These are phyloP conservation scores for Thielaviopsis populi DNA, from an alignment of 2,329 filamentous ascomycete species.

Conservation along the genomic window DNA sequence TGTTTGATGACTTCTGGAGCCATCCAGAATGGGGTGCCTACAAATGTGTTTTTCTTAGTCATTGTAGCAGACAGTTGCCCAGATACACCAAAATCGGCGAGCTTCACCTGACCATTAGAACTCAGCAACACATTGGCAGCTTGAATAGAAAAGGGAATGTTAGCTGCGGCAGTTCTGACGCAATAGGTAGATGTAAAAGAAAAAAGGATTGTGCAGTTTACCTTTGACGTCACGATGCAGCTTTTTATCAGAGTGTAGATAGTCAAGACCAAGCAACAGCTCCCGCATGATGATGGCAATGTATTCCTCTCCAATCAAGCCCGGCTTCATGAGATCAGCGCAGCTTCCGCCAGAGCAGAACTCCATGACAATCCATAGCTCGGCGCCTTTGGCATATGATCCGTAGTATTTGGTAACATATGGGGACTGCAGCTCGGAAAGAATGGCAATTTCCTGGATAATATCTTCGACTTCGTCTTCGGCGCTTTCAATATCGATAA, in stretches of 20 bases:
- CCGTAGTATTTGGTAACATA: slow-evolving; percentile 98
- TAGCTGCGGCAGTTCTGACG: slow-evolving; percentile 8
- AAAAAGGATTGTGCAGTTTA: slow-evolving; percentile 25
- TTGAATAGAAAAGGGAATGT: slow-evolving; percentile 24
- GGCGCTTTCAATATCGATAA: slow-evolving; percentile 97
- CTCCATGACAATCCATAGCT: slow-evolving; percentile 99
- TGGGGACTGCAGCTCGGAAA: slow-evolving; percentile 87
- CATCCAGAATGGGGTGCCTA: slow-evolving; percentile 99
- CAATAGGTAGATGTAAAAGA: neutral
- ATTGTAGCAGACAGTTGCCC: slow-evolving; percentile 93
- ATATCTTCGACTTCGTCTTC: slow-evolving; percentile 99
- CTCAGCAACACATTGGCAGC: slow-evolving; percentile 86
- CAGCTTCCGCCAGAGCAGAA: slow-evolving; percentile 96
- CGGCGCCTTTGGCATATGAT: slow-evolving; percentile 87
- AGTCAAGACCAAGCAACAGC: slow-evolving; percentile 76
- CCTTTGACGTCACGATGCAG: slow-evolving; percentile 93
- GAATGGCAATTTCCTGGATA: slow-evolving; percentile 94
- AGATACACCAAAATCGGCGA: slow-evolving; percentile 94
- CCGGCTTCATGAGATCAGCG: slow-evolving; percentile 88
- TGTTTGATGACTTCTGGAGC: slow-evolving; percentile 97
- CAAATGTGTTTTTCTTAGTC: slow-evolving; percentile 99
- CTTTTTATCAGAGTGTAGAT: slow-evolving; percentile 90
- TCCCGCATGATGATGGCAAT: slow-evolving; percentile 92
- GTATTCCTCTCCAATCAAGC: slow-evolving; percentile 81
- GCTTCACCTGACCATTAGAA: slow-evolving; percentile 85